Evolutionary conservation across 2,329 filamentous ascomycete species (phyloP).

Genomic region (Curvularia lunata): DNA sequence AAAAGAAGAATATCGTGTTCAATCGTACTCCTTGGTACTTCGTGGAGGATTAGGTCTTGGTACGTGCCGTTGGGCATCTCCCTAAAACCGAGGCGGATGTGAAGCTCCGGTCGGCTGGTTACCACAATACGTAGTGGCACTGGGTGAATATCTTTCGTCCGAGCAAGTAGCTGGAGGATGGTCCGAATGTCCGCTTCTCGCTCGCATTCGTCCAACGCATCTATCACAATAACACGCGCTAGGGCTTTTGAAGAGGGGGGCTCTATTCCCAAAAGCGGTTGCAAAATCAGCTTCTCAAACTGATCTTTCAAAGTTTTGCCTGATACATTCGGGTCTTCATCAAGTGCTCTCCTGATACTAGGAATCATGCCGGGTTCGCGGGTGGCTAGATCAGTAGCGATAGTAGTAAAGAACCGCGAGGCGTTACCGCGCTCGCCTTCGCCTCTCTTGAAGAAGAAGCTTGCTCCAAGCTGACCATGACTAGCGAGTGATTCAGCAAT

Average conservation of each 20-base stretch:
- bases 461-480: slow-evolving; percentile 14
- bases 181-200: slow-evolving; percentile 16
- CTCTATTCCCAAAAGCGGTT: slow-evolving; percentile 9
- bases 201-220: slow-evolving; percentile 47
- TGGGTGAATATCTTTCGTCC: slow-evolving; percentile 12
- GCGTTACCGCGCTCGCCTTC: slow-evolving; percentile 21
- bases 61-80: slow-evolving; percentile 26
- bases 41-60: slow-evolving; percentile 29
- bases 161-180: slow-evolving; percentile 31
- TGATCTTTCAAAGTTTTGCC: slow-evolving; percentile 11
- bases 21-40: slow-evolving; percentile 26
- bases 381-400: slow-evolving; percentile 23
- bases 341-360: slow-evolving; percentile 21
- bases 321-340: slow-evolving; percentile 14
- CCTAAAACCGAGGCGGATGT: slow-evolving; percentile 28
- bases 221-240: slow-evolving; percentile 17
- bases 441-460: slow-evolving; percentile 24
- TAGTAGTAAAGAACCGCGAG: slow-evolving; percentile 23
- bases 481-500: slow-evolving; percentile 23
- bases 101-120: slow-evolving; percentile 30
- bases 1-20: slow-evolving; percentile 31
- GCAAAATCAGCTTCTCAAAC: slow-evolving; percentile 16
- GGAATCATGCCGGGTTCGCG: slow-evolving; percentile 14
- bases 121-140: slow-evolving; percentile 25
- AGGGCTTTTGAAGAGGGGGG: neutral